Percentiles rank a stretch among this genome's conserved stretches.
phyloP scores from a whole-genome alignment of 1,139 yeast species.

The Pichia sp. region DNA sequence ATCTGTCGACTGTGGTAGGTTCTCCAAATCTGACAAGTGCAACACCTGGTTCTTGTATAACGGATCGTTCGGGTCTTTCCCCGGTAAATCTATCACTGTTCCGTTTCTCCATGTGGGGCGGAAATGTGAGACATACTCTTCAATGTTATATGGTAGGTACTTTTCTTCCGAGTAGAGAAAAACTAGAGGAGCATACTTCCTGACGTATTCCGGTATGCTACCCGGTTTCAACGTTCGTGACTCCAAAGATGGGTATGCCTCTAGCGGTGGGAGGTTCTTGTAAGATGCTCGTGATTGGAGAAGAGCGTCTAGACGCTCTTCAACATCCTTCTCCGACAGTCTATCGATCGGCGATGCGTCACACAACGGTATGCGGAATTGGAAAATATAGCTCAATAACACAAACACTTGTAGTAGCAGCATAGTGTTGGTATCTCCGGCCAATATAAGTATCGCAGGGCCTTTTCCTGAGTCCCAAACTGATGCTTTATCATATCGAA shows the following conservation, averaged over 20 bases:
- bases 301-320: background rate
- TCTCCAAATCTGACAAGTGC: constrained; percentile 38
- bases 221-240: constrained; percentile 43
- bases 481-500: no score
- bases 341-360: background rate
- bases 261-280: constrained; percentile 29
- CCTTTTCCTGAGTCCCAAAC: no score
- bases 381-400: background rate
- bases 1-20: constrained; percentile 24
- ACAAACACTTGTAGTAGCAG: background rate
- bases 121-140: constrained; percentile 64
- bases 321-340: constrained; percentile 1
- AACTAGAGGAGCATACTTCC: constrained; percentile 73
- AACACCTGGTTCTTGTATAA: constrained; percentile 23
- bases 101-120: constrained; percentile 47
- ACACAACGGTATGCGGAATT: background rate
- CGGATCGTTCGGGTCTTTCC: constrained; percentile 23
- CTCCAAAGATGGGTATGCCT: constrained; percentile 22
- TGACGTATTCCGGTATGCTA: constrained; percentile 67
- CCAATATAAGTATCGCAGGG: no score
- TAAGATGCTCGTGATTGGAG: constrained; percentile 14
- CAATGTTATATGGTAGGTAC: constrained; percentile 80
- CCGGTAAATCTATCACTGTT: constrained; percentile 37
- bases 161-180: constrained; percentile 85
- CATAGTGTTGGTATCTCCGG: background rate